phyloP scores from a whole-genome alignment of 805 yeast species.

The Wickerhamiella dianesei region DNA sequence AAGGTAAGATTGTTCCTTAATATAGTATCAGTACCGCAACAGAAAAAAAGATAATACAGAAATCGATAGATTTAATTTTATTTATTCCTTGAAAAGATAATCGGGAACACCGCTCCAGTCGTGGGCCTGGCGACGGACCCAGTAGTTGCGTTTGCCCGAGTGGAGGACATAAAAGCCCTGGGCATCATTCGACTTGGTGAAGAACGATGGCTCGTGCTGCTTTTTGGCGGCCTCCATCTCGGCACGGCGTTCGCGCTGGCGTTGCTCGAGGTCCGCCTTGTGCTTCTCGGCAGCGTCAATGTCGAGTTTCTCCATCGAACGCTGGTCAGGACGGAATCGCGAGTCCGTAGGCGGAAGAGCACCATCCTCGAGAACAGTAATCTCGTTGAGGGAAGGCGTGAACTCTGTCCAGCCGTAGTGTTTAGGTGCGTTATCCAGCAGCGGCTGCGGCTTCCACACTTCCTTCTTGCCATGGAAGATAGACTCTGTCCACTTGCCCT shows the following conservation, averaged over 20 bases:
- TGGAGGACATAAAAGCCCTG: constrained; percentile 23
- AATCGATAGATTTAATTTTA: no score
- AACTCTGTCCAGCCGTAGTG: constrained; percentile 81
- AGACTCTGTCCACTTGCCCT: constrained; percentile 75
- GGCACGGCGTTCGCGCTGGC: constrained; percentile 66
- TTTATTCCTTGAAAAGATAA: not conserved
- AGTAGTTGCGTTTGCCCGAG: constrained; percentile 49
- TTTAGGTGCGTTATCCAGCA: constrained; percentile 42
- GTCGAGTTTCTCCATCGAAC: constrained; percentile 43
- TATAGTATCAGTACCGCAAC: no score
- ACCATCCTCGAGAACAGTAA: constrained; percentile 55
- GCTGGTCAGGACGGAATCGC: constrained; percentile 76
- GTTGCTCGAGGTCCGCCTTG: constrained; percentile 60
- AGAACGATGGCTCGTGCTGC: constrained; percentile 48
- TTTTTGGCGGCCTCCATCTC: constrained; percentile 34
- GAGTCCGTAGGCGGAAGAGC: constrained; percentile 75
- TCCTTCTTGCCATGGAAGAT: constrained; percentile 17
- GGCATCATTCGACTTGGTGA: constrained; percentile 33
- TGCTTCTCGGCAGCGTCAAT: constrained; percentile 56
- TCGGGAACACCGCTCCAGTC: constrained; percentile 13
- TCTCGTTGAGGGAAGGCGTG: constrained; percentile 68
- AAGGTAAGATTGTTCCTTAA: no score
- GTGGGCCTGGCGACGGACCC: constrained; percentile 53
- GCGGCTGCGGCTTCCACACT: constrained; percentile 60
- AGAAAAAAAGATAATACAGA: no score